Conservation (phyloP, 164 flowering plant species). For the Vitis amurensis region DNA sequence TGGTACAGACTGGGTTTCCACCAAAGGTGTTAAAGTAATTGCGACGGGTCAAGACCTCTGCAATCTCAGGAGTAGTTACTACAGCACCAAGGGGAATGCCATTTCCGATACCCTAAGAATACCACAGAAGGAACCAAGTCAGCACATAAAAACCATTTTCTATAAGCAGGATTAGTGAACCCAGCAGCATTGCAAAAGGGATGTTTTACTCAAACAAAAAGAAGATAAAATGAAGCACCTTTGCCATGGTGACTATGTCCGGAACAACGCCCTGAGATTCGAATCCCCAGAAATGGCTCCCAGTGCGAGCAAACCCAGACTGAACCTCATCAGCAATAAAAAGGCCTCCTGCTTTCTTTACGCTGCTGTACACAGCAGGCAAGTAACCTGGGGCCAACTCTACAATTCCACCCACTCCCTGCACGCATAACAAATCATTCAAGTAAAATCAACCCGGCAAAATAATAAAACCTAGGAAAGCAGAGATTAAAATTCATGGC, state of each 20-base stretch:
- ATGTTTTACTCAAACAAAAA: background rate
- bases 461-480: background rate
- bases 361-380: constrained; percentile 60
- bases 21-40: constrained; percentile 93
- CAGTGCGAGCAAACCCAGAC: constrained; percentile 85
- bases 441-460: background rate
- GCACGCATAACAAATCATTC: background rate
- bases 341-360: constrained; percentile 87
- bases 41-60: constrained; percentile 71
- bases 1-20: constrained; percentile 91
- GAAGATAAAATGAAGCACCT: constrained; percentile 38
- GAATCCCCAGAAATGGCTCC: constrained; percentile 93
- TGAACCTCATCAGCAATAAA: constrained; percentile 97
- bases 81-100: constrained; percentile 97
- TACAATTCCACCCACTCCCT: constrained; percentile 95
- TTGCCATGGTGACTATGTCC: constrained; percentile 97
- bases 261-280: constrained; percentile 91
- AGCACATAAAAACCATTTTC: background rate
- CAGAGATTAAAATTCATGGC: background rate
- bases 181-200: too few species aligned
- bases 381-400: constrained; percentile 91
- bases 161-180: too few species aligned
- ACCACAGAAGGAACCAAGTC: constrained; percentile 9
- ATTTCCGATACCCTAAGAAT: constrained; percentile 80
- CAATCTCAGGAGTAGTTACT: constrained; percentile 94